Conservation (phyloP, 805 yeast species). For the Teunomyces kruisii region DNA sequence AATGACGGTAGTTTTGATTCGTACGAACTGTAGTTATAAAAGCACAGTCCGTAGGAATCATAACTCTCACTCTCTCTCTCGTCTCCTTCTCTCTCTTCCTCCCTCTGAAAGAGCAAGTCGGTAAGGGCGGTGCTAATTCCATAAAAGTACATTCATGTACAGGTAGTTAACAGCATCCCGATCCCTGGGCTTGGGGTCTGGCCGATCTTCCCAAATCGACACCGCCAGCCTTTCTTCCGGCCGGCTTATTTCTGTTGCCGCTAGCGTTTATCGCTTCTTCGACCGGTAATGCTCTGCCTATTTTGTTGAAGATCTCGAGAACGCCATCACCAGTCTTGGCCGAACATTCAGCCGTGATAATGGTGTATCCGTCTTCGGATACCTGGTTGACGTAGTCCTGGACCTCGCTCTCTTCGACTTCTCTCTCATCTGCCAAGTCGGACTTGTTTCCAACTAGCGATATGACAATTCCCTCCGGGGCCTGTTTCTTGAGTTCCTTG, state of each 20-base stretch:
- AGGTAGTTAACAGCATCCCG: conserved; percentile 26
- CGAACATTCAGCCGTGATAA: conserved; percentile 41
- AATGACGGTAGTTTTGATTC: background rate
- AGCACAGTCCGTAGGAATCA: too few relatives aligned
- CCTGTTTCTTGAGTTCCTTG: conserved; percentile 79
- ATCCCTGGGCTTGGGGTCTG: conserved; percentile 17
- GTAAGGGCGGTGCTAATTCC: too few relatives aligned
- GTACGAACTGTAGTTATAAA: too few relatives aligned
- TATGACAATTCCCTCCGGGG: conserved; percentile 69
- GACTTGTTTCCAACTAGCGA: conserved; percentile 80
- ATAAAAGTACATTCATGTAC: too few relatives aligned
- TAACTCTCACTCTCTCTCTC: too few relatives aligned
- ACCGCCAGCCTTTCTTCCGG: conserved; percentile 31
- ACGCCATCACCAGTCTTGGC: conserved; percentile 47
- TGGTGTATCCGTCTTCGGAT: conserved; percentile 46
- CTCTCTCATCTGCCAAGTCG: conserved; percentile 53
- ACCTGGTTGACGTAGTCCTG: conserved; percentile 41
- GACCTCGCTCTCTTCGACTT: conserved; percentile 44
- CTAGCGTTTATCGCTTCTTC: conserved; percentile 33
- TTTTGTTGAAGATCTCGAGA: conserved; percentile 37
- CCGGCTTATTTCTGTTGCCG: conserved; percentile 24
- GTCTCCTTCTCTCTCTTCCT: too few relatives aligned
- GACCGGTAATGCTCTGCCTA: conserved; percentile 43
- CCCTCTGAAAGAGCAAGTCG: too few relatives aligned
- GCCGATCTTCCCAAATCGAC: conserved; percentile 36